A percentile compares a stretch with the other conserved stretches of the same genome.
Conservation (phyloP, 1,284 basidiomycete species). For the Erythrobasidium hasegawianum region DNA sequence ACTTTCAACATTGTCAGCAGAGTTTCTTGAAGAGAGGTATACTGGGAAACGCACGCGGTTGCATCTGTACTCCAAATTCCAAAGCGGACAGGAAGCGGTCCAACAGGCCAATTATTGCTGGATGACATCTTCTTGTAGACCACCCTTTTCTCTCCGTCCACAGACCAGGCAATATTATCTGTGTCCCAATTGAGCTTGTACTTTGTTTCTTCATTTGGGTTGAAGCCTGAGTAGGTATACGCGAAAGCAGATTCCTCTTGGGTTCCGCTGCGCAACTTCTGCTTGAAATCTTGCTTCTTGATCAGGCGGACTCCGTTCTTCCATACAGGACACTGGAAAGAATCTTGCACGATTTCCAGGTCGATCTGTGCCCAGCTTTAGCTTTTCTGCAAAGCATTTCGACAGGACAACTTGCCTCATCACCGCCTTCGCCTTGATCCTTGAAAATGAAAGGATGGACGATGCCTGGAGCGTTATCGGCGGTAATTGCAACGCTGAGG, state of each 20-base stretch:
- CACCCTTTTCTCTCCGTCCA: background rate
- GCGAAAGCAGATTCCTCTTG: background rate
- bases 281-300: slow-evolving; percentile 9
- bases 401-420: slow-evolving; percentile 5
- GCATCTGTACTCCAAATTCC: background rate
- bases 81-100: background rate
- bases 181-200: slow-evolving; percentile 4
- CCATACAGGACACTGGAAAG: background rate
- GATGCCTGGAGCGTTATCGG: background rate
- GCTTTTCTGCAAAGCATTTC: background rate
- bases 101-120: background rate
- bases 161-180: background rate
- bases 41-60: no score
- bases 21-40: no score
- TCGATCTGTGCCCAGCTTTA: background rate
- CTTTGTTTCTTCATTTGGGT: background rate
- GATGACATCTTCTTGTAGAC: background rate
- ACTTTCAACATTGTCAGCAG: no score
- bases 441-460: slow-evolving; percentile 12
- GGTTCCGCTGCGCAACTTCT: background rate
- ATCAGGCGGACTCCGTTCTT: background rate
- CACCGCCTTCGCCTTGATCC: background rate
- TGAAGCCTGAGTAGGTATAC: slow-evolving; percentile 2
- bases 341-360: background rate
- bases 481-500: background rate